Evolutionary conservation across 306 rosid genomes (phyloP), one percentile per base, ranked within the genome.

Genomic region (Alnus glutinosa): DNA sequence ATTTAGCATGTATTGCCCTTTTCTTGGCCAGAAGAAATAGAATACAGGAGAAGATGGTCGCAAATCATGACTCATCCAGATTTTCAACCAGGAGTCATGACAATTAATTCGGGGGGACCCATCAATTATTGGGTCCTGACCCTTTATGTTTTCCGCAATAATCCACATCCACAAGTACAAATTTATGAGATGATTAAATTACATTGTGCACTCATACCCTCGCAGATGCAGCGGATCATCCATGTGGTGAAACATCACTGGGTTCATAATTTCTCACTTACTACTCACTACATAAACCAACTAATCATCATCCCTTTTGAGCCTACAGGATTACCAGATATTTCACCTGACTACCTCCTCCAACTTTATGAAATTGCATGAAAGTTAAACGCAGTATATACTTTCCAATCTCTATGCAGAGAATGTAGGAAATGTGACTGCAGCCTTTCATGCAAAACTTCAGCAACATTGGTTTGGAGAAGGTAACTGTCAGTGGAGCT

Each of bases 91-190:
- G 1, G 46, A 42, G 46, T 42, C 46, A 42, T 42, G 15, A 8
- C 50, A 67, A 39, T 42, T 6, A 18, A 67, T 67, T 42, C 16
- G 32, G 3, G 50, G 72, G 72, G 72, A 39, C 72, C 72, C 72
- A 68, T 42, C 72, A 68, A 68, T 68, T 39, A 68, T 68, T 42
- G 72, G 51, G 72, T 42, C 15, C 72, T 68, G 72, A 42, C 72
- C 16, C 13, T 42, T 42, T n/a, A 2, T 42, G 72, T 42, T 42
- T 18, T 4, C 2, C 4, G 14, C 1, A n/a, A 37, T 64, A 64
- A 64, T 64, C 70, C 42, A 64, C 7, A n/a, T 3, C 52, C 72
- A n/a, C 72, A 42, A n/a, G 72, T 42, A 68, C 72, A 42, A 3
- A 42, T 67, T 39, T 42, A 15, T 18, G 6, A 67, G 72, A n/a